Conservation (phyloP, 345 rosid genomes). For the Litchi chinensis region DNA sequence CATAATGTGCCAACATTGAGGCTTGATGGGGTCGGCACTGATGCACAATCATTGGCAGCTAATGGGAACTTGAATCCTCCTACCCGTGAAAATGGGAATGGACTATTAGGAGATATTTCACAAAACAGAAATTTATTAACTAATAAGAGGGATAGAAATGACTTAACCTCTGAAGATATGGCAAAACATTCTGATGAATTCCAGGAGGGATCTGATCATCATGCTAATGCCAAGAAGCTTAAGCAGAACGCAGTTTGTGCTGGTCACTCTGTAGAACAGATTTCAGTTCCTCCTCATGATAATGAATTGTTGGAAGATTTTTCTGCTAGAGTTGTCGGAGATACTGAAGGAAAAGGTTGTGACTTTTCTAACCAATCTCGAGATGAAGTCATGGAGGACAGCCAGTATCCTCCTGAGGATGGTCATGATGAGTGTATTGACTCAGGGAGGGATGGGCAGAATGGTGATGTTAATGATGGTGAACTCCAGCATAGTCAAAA, state of each 20-base stretch:
- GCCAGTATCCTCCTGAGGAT: constrained; percentile 20
- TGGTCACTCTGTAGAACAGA: constrained; percentile 10
- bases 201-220: constrained; percentile 13
- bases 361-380: constrained; percentile 22
- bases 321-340: constrained; percentile 10
- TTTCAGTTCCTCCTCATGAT: constrained; percentile 11
- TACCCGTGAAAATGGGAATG: constrained; percentile 23
- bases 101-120: constrained; percentile 17
- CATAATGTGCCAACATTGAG: constrained; percentile 10
- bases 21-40: constrained; percentile 12
- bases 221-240: constrained; percentile 35
- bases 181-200: constrained; percentile 13
- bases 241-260: constrained; percentile 28
- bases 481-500: constrained; percentile 18
- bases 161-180: constrained; percentile 22
- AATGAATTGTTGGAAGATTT: constrained; percentile 6
- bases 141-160: constrained; percentile 38
- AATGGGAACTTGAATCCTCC: constrained; percentile 26
- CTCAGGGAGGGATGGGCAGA: constrained; percentile 16
- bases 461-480: constrained; percentile 19
- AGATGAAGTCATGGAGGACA: constrained; percentile 22
- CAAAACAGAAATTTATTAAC: constrained; percentile 10
- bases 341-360: constrained; percentile 16
- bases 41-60: constrained; percentile 17
- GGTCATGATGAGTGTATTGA: constrained; percentile 19